phyloP scores from a whole-genome alignment of 2,329 filamentous ascomycete species.

The Diaporthe aspalathi region DNA sequence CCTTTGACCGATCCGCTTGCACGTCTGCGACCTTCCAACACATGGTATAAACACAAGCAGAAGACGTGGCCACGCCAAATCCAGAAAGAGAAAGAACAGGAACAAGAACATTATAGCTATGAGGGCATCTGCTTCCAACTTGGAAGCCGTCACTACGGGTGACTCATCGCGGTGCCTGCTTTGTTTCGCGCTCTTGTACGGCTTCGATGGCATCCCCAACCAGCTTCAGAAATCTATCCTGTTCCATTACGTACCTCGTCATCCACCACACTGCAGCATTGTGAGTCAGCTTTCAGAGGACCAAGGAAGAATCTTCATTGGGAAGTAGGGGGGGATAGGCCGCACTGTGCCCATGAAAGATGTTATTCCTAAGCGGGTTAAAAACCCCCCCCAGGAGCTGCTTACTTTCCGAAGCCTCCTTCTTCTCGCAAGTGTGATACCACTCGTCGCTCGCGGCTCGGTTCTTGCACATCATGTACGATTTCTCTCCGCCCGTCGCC shows the following conservation, averaged over 20 bases:
- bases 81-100: no score
- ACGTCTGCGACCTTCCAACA: not conserved
- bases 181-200: not conserved
- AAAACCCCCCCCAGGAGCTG: no score
- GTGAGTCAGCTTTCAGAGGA: no score
- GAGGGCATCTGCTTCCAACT: not conserved
- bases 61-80: no score
- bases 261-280: conserved; percentile 22
- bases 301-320: no score
- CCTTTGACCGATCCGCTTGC: not conserved
- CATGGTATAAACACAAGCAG: not conserved
- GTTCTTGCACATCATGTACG: conserved; percentile 8
- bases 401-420: conserved; percentile 3
- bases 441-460: not conserved
- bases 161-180: not conserved
- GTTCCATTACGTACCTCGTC: conserved; percentile 7
- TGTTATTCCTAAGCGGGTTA: no score
- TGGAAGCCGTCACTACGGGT: no score
- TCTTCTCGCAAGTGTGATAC: conserved; percentile 15
- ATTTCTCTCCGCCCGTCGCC: conserved; percentile 3
- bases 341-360: no score
- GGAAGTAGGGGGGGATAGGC: no score
- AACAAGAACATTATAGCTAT: not conserved
- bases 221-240: conserved; percentile 6
- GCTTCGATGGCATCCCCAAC: conserved; percentile 9